Base-by-base conservation (phyloP, 2,329 filamentous ascomycete genomes). In the Penicillium decumbens region DNA sequence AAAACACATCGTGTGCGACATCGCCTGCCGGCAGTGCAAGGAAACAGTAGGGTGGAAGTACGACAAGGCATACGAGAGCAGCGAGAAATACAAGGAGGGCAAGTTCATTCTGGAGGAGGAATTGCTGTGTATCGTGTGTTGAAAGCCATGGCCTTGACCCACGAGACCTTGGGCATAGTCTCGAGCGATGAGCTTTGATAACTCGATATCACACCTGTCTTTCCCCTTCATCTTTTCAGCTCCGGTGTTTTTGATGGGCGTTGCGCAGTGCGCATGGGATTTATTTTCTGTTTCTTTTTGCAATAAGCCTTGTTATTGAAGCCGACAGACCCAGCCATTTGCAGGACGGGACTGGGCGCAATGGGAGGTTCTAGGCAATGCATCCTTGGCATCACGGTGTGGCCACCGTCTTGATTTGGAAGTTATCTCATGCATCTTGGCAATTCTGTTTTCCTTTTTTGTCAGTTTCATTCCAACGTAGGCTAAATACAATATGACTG, bases 11-110 rank as follows among this genome's bases (percentile, higher is more conserved):
- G 93, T 98, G 41, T 85, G 93, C 50, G 93, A 98, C 69, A 96
- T 98, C 63, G 78, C 78, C 50, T 98, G 93, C 76, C 81, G 87
- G 50, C 88, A 95, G 72, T 98, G 93, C 80, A 87, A 87, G 67
- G 87, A 91, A 70, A 87, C 86, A 27, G 93, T 98, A 45, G 93
- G 93, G 30, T 98, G 93, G 93, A 97, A 95, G 72, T 98, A 98
- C 70, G 93, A 98, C 73, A 95, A 95, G 75, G 93, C 93, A 1
- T 97, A 88, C 69, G 93, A 98, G 75, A 72, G 77, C 29, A 85
- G 80, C 57, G 92, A 98, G 80, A 95, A 95, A 75, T 98, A 98
- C 75, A 98, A 98, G 77, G 93, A 98, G 78, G 91, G 90, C 48
- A 98, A 97, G 75, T 97, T 88, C 69, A 98, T 98, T 52, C 79